Evolutionary conservation across 2,329 filamentous ascomycete genomes (phyloP).

Genomic region (Penicillium glabrum): DNA sequence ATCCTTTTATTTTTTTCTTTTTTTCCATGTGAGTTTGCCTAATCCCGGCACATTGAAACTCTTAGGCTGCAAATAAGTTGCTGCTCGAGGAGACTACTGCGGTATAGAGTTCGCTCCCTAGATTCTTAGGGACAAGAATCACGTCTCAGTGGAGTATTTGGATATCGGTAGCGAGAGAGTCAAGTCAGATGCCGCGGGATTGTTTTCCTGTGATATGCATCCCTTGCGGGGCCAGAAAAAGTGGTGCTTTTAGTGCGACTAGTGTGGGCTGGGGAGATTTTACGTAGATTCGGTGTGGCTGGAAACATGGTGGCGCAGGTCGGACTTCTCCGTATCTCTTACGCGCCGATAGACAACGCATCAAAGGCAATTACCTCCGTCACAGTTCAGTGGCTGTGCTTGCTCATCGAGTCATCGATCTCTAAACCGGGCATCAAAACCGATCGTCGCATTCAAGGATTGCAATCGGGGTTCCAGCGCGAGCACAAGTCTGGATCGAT

Average conservation of each 20-base stretch:
- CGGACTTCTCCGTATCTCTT: slow-evolving; percentile 1
- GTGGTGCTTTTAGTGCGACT: background rate
- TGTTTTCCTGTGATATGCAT: slow-evolving; percentile 6
- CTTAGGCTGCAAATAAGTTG: background rate
- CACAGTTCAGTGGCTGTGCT: background rate
- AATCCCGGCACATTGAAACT: background rate
- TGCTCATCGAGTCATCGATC: slow-evolving; percentile 18
- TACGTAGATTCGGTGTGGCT: slow-evolving; percentile 2
- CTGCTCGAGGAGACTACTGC: background rate
- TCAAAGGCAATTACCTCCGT: no score
- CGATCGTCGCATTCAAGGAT: background rate
- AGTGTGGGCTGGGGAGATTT: background rate
- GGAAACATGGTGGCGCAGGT: slow-evolving; percentile 2
- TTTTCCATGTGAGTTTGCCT: background rate
- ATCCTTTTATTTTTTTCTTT: background rate
- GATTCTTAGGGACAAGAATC: background rate
- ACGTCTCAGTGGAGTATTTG: background rate
- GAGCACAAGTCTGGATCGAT: slow-evolving; percentile 12
- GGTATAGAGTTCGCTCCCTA: background rate
- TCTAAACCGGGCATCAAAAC: background rate
- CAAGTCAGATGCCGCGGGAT: background rate
- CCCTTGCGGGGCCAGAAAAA: slow-evolving; percentile 10
- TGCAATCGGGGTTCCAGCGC: slow-evolving; percentile 3
- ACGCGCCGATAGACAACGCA: no score
- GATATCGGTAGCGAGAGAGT: background rate